Evolutionary conservation across 1,139 yeast species (phyloP), one percentile per base, ranked within the genome.

Genomic region (Suhomyces bolitotheri): DNA sequence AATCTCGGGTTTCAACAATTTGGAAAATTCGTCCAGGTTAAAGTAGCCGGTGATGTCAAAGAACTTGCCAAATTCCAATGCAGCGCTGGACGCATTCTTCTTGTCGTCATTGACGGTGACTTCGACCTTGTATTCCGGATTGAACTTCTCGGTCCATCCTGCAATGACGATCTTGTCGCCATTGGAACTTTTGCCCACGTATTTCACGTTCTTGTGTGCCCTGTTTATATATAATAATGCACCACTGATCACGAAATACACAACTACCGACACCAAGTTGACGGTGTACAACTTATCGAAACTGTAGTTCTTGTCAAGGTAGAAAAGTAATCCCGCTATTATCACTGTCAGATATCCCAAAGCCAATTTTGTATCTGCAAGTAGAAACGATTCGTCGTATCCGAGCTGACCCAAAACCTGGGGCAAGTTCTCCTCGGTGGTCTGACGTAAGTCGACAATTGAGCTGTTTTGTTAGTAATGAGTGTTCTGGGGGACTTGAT

Each of bases 311-410:
- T 83, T 83, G 56, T 90, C 97, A 27, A 79, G 56, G 39, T 71
- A 68, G 53, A 76, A 88, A 39, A 88, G 75, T 5, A 66, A 56
- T 1, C 75, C 96, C 2, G 95, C 86, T 12, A 82, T 62, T 1
- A 67, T 62, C 7, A 85, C 90, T 3, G 88, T 77, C 9, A 71
- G 46, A 49, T 79, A 81, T 0, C 96, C 96, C 28, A 89, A 58
- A 1, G 72, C 80, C 30, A 90, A 66, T 49, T 84, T 82, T 17
- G 73, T 60, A 53, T 89, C 95, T 31, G 67, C 67, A 23, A 80
- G 56, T 10, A 51, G 51, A 53, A 78, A 81, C 14, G 79, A 67
- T 56, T 87, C 87, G 11, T 60, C 62, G 57, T 76, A 89, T 2
- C 90, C 92, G 32, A 80, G 60, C 29, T 71, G 65, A 13, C 66